Evolutionary conservation across 352 stramenopile genomes (phyloP), one percentile per base, ranked within the genome.

Genomic region (Pythium dissotocum): DNA sequence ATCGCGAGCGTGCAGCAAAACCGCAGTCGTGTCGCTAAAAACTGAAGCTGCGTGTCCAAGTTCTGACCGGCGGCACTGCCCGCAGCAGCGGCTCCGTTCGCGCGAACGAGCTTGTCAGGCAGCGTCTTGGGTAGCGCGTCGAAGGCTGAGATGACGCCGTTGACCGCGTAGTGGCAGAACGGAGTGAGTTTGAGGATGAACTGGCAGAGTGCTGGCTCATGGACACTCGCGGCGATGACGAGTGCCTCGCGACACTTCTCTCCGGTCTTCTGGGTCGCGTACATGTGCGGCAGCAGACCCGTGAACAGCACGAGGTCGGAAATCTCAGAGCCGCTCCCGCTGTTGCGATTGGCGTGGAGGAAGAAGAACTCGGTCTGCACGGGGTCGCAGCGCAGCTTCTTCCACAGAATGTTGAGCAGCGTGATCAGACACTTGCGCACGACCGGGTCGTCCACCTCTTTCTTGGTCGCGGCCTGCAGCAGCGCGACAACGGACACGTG

Each of bases 291-390:
- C 56, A 96, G 65, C 18, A 96, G 62, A 0, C 79, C 86, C 4
- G 88, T 95, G 59, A 94, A 96, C 26, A 96, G 65, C 48, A 94
- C 89, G 9, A 96, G 76, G 54, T 94, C 86, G 0, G 85, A 87
- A 13, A 94, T 76, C 56, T 89, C 77, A 1, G 28, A 76, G 69
- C 26, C 67, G 36, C 12, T 58, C 21, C 51, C 65, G 65, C n/a
- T 77, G 68, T 7, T 60, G 48, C 75, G 60, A 57, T 91, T 83
- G 6, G 83, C 83, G 44, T 92, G 80, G 16, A 90, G 67, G 54
- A 96, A 94, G 67, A 96, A 96, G 65, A 96, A 93, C 59, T 96
- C 88, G 18, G 85, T 94, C 76, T 96, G 88, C 40, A 94, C 87
- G 4, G 86, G 88, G 51, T 96, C 85, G 40, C 78, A 77, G 18